Evolutionary conservation across 768 basidiomycete species (phyloP), one percentile per base, ranked within the genome.

Genomic region (Termitomyces sp.): DNA sequence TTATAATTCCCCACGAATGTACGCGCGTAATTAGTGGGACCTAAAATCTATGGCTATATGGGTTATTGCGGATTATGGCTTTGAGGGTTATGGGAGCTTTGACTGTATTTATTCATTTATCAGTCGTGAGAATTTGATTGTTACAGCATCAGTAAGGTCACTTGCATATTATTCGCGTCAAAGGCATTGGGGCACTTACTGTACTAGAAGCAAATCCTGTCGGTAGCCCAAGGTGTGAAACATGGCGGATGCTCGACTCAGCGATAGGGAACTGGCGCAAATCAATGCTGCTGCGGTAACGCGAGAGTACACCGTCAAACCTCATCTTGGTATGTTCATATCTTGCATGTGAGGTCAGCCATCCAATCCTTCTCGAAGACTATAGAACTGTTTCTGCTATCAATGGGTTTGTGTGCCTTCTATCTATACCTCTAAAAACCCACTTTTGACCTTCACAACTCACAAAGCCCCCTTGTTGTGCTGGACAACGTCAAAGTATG

Each of bases 361-460:
- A 59, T 68, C 64, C 60, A 64, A 46, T 51, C 16, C 66, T 52
- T 52, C 48, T 64, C 30, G 70, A 95, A 59, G 95, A 98, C 75
- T 98, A 98, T 77, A 85, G 93, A 63, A 98, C 95, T n/a, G 97
- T 99, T 54, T 94, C 95, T 67, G 96, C 95, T 61, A 90, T 98
- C 76, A 98, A 98, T 69, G 97, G 96, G 95, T 91, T 31, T 45
- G 47, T 55, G 37, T 30, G 9, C 6, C 46, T 24, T 24, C 24
- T 56, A 52, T 16, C 24, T 42, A 3, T 20, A 27, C 54, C 58
- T 34, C 13, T 55, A 50, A 36, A 20, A 41, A 59, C 57, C 60
- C 36, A 56, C 50, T 44, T 37, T 61, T 61, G 36, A 67, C 36
- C 27, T 30, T 60, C 7, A 13, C 27, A 57, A 56, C 34, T 41